phyloP scores from a whole-genome alignment of 208 protist species.

The Vickermania ingenoplastis region DNA sequence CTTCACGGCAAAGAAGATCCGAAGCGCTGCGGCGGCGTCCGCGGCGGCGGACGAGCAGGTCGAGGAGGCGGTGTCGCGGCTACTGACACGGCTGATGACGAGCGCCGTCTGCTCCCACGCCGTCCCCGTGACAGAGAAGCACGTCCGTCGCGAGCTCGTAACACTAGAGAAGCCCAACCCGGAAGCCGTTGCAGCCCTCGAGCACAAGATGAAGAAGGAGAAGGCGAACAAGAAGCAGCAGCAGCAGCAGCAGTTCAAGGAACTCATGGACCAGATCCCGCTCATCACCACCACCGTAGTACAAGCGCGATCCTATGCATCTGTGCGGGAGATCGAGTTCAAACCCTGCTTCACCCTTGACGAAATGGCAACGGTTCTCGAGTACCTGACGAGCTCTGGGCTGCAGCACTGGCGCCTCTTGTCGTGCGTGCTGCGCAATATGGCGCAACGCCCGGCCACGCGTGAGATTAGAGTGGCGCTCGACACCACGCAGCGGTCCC shows the following conservation, averaged over 20 bases:
- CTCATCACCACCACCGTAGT: constrained; percentile 6
- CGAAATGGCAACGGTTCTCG: constrained; percentile 27
- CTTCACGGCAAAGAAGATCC: constrained; percentile 32
- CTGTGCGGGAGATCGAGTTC: constrained; percentile 7
- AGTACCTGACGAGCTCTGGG: constrained; percentile 44
- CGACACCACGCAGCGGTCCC: constrained; percentile 25
- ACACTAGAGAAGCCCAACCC: constrained; percentile 10
- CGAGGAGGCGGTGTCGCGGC: not conserved
- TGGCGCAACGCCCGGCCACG: constrained; percentile 10
- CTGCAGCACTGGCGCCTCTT: constrained; percentile 62
- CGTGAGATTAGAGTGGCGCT: constrained; percentile 7
- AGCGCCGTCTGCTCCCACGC: not conserved
- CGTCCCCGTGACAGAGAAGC: not conserved
- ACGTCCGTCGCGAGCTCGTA: not conserved
- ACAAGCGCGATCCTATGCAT: constrained; percentile 1
- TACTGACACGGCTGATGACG: not conserved
- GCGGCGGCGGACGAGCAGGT: not conserved
- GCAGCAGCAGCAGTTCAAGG: constrained; percentile 1
- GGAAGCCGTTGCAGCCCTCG: constrained; percentile 9
- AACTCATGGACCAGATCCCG: constrained; percentile 12
- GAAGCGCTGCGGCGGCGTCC: constrained; percentile 36
- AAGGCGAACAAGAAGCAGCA: constrained; percentile 14
- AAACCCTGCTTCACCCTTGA: constrained; percentile 16
- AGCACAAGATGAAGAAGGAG: constrained; percentile 13
- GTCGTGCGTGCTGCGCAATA: constrained; percentile 17